Base-by-base conservation (phyloP, 441 rosid species). In the Bruguiera hainesii region DNA sequence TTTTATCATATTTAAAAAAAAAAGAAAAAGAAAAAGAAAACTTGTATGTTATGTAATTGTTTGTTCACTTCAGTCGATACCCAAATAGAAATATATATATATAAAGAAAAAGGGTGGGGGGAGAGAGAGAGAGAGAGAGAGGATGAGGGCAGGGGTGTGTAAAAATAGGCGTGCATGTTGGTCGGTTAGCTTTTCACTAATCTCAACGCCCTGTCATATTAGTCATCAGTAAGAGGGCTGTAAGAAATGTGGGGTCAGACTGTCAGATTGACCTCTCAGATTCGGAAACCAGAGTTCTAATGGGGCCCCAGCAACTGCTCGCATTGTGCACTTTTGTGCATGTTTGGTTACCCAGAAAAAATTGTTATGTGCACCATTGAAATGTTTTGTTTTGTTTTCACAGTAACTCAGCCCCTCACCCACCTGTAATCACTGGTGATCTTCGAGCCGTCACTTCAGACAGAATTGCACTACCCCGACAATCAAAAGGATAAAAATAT, bases 151-250 rank as follows among this genome's bases (percentile, higher is more conserved):
- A 42, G 59, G 2, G 50, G 58, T 26, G 61, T 15, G 48, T 13
- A 13, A 13, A 65, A 60, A 42, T 50, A 26, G 11, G 71, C 63
- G 77, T 71, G 74, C 69, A 67, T 66, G 81, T 80, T 70, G 64
- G 48, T 11, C 57, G 2, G 82, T 71, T 28, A 57, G 67, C 83
- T 84, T 23, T 82, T 80, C 75, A 53, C 85, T 71, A 66, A 51
- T 63, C 74, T 80, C 81, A 70, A 79, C 48, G 80, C 64, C 20
- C 42, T 58, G 80, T 65, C 56, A 71, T 46, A 72, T 69, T 72
- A 72, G 66, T 77, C 60, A 68, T 68, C 73, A 59, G 15, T 42
- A 75, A 73, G 77, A 67, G 75, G 61, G 66, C 63, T 42, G 31
- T 51, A 49, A 29, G 9, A 39, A 33, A 67, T 42, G 18, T 13